These are phyloP conservation scores for Taphrina pruni DNA, from an alignment of 1,139 yeast genomes.

Conservation along the genomic window DNA sequence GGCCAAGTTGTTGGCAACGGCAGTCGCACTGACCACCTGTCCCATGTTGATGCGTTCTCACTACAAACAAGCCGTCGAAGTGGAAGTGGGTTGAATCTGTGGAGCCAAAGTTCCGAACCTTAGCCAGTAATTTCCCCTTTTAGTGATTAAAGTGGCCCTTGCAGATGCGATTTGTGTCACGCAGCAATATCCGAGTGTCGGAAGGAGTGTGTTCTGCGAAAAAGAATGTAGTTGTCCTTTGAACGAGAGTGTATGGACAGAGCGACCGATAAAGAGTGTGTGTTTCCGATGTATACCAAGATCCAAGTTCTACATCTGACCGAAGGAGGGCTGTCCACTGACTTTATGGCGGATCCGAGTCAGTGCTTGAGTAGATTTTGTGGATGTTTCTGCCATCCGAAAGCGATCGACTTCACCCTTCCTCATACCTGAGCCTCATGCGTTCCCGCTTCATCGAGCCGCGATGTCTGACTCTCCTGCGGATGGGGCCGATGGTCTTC, in stretches of 20 bases:
- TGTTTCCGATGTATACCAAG: no score
- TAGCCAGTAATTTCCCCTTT: slow-evolving; percentile 5
- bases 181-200: neutral
- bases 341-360: neutral
- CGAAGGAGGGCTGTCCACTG: neutral
- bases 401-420: neutral
- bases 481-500: no score
- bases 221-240: neutral
- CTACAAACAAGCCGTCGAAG: no score
- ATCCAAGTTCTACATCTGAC: no score
- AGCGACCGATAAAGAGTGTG: no score
- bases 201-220: neutral
- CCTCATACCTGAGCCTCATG: neutral
- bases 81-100: neutral
- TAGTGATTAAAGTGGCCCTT: no score
- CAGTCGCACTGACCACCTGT: slow-evolving; percentile 3
- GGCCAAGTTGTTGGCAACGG: neutral
- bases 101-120: neutral
- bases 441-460: neutral
- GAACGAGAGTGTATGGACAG: neutral
- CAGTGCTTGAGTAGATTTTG: neutral
- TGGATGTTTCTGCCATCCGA: slow-evolving; percentile 8
- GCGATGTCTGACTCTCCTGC: neutral
- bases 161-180: neutral
- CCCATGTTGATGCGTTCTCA: neutral